Evolutionary conservation across 2,329 filamentous ascomycete species (phyloP), one percentile per base, ranked within the genome.

Genomic region (Cordyceps tenuipes): DNA sequence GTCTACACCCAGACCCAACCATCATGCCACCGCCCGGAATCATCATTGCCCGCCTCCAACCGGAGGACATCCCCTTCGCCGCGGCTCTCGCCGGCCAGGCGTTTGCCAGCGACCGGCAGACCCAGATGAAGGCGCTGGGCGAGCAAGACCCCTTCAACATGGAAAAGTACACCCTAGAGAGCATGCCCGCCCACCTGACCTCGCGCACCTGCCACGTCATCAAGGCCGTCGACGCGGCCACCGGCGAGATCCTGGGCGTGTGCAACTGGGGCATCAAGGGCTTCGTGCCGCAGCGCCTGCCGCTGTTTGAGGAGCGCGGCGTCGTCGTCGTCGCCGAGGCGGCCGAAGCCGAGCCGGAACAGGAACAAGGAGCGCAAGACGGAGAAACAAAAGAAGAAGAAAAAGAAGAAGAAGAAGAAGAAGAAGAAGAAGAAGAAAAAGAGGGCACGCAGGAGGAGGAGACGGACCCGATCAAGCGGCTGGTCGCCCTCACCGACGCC

Each of bases 71-170:
- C 31, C 65, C 70, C 12, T 63, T 62, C 19, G 63, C 71, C 34
- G 67, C 68, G 10, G 64, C 67, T 44, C 66, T 74, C 52, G 61
- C 64, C 43, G 65, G 64, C 23, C 63, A 68, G 36, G 66, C 70
- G 9, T 75, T 75, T 44, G 61, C 64, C 29, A 60, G 60, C 10
- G 73, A 75, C 58, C 65, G 70, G 19, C 70, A 75, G 48, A 73
- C 72, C 2, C 64, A 71, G 64, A 71, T 74, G 68, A 75, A 75
- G 60, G 67, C 65, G 6, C 64, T 67, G 41, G 65, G 67, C 57
- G 63, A 67, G 52, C 61, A 64, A 49, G 63, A 65, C 26, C 66
- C 70, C 3, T 69, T 67, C 51, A 63, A 66, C 12, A 71, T 72
- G 57, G 65, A 66, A 2, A 62, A 66, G 6, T 66, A 68, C 12